Evolutionary conservation across 345 rosid species (phyloP), one percentile per base, ranked within the genome.

Genomic region (Brassica rapa): DNA sequence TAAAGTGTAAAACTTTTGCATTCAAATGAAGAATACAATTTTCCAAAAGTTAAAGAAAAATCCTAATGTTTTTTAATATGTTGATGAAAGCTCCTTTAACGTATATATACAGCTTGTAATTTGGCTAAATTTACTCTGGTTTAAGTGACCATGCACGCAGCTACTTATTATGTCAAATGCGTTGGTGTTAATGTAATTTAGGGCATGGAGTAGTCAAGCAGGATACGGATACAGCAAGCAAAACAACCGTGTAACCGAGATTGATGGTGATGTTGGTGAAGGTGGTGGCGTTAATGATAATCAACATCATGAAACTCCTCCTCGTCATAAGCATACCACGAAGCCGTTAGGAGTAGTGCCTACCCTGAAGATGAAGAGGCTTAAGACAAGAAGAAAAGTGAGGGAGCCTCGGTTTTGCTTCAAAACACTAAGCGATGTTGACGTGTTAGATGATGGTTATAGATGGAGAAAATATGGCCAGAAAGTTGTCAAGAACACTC

Each of bases 331-430:
- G n/a, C 74, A 73, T 29, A 74, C 56, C 32, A 62, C 66, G 37
- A 16, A 49, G 21, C 70, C 72, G 19, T 49, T 87, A 7, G 91
- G 97, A 30, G 80, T 89, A 57, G 76, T 89, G 68, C 84, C 98
- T 2, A 64, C 89, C 8, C 68, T 88, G 85, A 95, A 89, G 66
- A 88, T 89, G 92, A 95, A 93, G 87, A 93, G 87, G 84, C 83
- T 86, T 3, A 91, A 89, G 81, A 84, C 89, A 74, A 90, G 97
- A 78, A 93, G 89, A 77, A 95, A 91, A 86, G 93, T 95, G 59
- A 93, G 99, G 62, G 99, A 95, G 60, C 99, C 99, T 15, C 87
- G 99, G 84, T 95, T 95, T 82, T 91, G 97, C 87, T 95, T 95
- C 89, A 91, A 95, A 90, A 95, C 99, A 69, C 81, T 93, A 84